Evolutionary conservation across 2,329 filamentous ascomycete species (phyloP).

Genomic region (Corniculantispora saksenae): DNA sequence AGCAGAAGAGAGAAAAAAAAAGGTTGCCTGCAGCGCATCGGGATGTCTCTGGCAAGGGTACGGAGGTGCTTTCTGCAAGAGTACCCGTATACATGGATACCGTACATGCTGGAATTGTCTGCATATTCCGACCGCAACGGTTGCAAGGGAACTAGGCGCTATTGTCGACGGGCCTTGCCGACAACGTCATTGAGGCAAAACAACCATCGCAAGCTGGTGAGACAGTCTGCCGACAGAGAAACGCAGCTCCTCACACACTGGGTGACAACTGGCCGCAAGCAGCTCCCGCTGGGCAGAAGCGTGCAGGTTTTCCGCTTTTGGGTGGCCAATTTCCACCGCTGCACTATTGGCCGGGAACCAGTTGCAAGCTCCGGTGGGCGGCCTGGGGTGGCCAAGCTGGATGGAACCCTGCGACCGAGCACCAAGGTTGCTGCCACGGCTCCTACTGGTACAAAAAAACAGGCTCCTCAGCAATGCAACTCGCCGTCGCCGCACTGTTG

Average conservation of each 20-base stretch:
- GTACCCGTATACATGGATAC: too few relatives aligned
- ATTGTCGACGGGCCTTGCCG: not conserved
- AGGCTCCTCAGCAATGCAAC: too few relatives aligned
- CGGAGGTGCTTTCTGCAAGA: too few relatives aligned
- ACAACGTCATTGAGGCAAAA: not conserved
- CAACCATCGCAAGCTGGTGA: not conserved
- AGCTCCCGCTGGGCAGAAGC: not conserved
- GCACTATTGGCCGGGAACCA: not conserved
- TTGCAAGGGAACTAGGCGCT: not conserved
- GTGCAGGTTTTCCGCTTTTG: constrained; percentile 12
- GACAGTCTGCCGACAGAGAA: not conserved
- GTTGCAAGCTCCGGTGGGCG: not conserved
- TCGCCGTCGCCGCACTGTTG: too few relatives aligned
- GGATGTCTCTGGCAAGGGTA: not conserved
- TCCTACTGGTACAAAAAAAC: too few relatives aligned
- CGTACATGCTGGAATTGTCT: too few relatives aligned
- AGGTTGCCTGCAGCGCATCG: not conserved
- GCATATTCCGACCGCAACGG: too few relatives aligned
- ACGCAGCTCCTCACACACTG: too few relatives aligned
- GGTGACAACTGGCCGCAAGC: constrained; percentile 6
- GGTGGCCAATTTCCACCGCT: constrained; percentile 2
- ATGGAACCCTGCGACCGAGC: not conserved
- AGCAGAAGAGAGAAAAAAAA: not conserved
- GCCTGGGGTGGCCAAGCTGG: not conserved
- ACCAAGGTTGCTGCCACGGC: too few relatives aligned